Conservation (phyloP, 2,329 filamentous ascomycete species). For the Microdochium trichocladiopsis region DNA sequence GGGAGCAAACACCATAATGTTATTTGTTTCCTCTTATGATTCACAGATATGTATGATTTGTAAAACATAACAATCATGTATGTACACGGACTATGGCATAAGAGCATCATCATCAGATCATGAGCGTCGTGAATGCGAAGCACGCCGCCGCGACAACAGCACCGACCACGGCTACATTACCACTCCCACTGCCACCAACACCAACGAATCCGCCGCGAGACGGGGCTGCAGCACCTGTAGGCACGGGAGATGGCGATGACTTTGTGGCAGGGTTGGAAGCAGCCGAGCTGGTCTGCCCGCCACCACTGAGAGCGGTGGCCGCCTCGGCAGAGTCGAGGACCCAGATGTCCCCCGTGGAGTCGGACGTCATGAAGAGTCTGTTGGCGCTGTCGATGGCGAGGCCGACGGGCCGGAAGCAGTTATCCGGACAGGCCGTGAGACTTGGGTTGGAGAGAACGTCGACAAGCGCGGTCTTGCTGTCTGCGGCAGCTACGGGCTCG, state of each 20-base stretch:
- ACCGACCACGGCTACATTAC: neutral
- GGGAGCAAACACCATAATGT: too few species aligned
- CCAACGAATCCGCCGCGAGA: neutral
- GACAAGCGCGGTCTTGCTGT: slow-evolving; percentile 38
- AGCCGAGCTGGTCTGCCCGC: neutral
- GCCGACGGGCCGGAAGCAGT: slow-evolving; percentile 58
- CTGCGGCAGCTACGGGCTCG: slow-evolving; percentile 26
- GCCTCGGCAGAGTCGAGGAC: slow-evolving; percentile 30
- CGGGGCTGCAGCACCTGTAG: neutral
- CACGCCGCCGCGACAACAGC: neutral
- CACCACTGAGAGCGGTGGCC: slow-evolving; percentile 6
- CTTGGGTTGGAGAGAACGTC: slow-evolving; percentile 51
- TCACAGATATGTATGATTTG: too few species aligned
- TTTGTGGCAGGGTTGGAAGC: neutral
- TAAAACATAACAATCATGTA: too few species aligned
- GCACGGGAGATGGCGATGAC: neutral
- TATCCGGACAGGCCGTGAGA: slow-evolving; percentile 41
- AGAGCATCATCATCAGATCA: neutral
- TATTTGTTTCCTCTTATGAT: too few species aligned
- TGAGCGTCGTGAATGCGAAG: neutral
- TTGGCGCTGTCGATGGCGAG: slow-evolving; percentile 43
- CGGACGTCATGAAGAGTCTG: slow-evolving; percentile 55
- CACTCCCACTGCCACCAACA: neutral
- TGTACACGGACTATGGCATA: too few species aligned
- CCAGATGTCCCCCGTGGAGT: slow-evolving; percentile 60